These are phyloP conservation scores for Zasmidium angulare DNA, from an alignment of 2,329 filamentous ascomycete species.

Conservation along the genomic window DNA sequence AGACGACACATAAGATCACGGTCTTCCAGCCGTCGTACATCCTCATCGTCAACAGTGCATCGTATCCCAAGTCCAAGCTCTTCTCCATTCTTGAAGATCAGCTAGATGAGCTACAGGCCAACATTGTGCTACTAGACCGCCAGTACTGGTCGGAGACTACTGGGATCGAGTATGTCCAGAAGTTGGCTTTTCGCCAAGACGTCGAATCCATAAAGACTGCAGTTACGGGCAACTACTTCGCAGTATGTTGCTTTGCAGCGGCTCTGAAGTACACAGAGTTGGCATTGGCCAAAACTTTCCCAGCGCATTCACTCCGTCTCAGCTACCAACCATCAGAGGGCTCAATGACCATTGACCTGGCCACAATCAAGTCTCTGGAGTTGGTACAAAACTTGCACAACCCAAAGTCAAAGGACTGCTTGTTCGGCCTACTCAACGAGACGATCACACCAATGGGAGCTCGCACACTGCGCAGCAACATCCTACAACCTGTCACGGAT, in stretches of 20 bases:
- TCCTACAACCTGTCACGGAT: constrained; percentile 83
- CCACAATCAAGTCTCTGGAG: constrained; percentile 83
- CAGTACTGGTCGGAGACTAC: constrained; percentile 78
- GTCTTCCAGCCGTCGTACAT: constrained; percentile 79
- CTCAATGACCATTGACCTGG: constrained; percentile 92
- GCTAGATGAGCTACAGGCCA: constrained; percentile 58
- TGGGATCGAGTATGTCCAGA: constrained; percentile 75
- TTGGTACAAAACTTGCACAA: constrained; percentile 84
- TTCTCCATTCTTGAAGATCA: constrained; percentile 73
- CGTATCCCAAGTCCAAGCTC: constrained; percentile 70
- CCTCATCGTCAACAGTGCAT: constrained; percentile 72
- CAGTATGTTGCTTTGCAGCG: constrained; percentile 80
- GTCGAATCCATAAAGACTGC: constrained; percentile 77
- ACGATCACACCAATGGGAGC: constrained; percentile 87
- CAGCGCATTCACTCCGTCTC: constrained; percentile 77
- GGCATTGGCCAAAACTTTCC: constrained; percentile 66
- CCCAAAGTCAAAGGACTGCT: constrained; percentile 73
- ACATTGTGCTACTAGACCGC: constrained; percentile 67
- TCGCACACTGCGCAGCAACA: constrained; percentile 77
- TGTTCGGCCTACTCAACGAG: constrained; percentile 83
- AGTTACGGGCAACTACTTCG: constrained; percentile 79
- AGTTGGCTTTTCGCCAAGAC: constrained; percentile 77
- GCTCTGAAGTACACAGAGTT: constrained; percentile 83
- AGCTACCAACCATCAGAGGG: constrained; percentile 85
- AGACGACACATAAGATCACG: constrained; percentile 81